Evolutionary conservation across 768 basidiomycete species (phyloP), one percentile per base, ranked within the genome.

Genomic region (Psilocybe sp.): DNA sequence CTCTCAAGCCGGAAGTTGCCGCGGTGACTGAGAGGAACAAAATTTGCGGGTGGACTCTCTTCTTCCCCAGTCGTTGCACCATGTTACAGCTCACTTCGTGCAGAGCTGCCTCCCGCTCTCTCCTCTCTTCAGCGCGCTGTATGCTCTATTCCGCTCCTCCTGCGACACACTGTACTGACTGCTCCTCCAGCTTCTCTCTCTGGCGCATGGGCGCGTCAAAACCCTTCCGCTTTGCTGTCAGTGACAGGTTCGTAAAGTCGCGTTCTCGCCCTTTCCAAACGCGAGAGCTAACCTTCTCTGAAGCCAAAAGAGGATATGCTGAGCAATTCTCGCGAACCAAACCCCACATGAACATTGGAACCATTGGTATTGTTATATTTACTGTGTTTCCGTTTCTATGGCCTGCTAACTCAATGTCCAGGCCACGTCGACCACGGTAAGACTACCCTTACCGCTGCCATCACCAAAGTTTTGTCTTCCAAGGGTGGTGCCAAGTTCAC

Each of bases 351-450:
- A 96, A 96, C 77, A 90, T 96, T 62, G 92, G 92, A 56, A 94
- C 92, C 44, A 94, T 94, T 62, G 91, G 90, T 88, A 28, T 28
- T 28, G 23, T 64, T 45, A 70, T 68, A 55, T 59, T 45, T 52
- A 46, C 42, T 20, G 8, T 35, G 8, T 12, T 14, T 32, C 33
- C 32, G 19, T 42, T 13, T n/a, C 28, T 39, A 41, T 40, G 38
- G 20, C 39, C 19, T 19, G 34, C 44, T 15, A 38, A 44, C 56
- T 48, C 40, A 52, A 13, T 37, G 31, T 47, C 35, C 47, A 87
- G 92, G 93, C 53, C 94, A 97, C 62, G 94, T 97, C 66, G 94
- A 97, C 69, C 96, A 98, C 67, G 96, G 96, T 60, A 99, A 99
- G 75, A 99, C 96, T 0, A 99, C 96, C 1, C 75, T 99, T 56